These are phyloP conservation scores for Aspergillus phoenicis DNA, from an alignment of 2,329 filamentous ascomycete species.

Conservation along the genomic window DNA sequence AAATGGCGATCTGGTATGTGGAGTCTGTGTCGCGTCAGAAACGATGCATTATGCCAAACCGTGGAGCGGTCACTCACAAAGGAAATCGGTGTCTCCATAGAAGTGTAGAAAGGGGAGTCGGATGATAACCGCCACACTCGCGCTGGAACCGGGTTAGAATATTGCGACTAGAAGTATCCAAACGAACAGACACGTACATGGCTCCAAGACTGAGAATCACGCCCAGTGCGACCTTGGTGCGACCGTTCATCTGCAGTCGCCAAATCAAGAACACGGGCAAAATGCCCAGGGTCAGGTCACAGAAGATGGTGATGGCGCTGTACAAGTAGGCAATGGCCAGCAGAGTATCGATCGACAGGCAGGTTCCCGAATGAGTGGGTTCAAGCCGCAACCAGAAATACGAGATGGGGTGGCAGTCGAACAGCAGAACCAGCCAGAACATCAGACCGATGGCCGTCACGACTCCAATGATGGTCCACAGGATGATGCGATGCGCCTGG, in stretches of 20 bases:
- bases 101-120: slow-evolving; percentile 23
- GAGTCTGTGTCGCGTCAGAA: slow-evolving; percentile 36
- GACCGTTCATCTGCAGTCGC: slow-evolving; percentile 56
- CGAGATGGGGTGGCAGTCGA: slow-evolving; percentile 54
- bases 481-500: slow-evolving; percentile 45
- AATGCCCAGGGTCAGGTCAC: slow-evolving; percentile 54
- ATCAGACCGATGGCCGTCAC: slow-evolving; percentile 48
- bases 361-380: slow-evolving; percentile 38
- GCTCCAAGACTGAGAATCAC: slow-evolving; percentile 56
- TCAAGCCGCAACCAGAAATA: slow-evolving; percentile 51
- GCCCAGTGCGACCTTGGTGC: slow-evolving; percentile 55
- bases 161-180: background rate
- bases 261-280: slow-evolving; percentile 58
- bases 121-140: slow-evolving; percentile 30
- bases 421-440: slow-evolving; percentile 54
- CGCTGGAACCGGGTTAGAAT: slow-evolving; percentile 9
- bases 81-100: slow-evolving; percentile 25
- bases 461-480: slow-evolving; percentile 49
- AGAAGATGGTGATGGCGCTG: slow-evolving; percentile 44
- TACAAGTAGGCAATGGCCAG: slow-evolving; percentile 56
- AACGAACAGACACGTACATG: slow-evolving; percentile 39
- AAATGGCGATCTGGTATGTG: slow-evolving; percentile 48
- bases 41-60: too few species aligned
- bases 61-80: slow-evolving; percentile 23
- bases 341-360: slow-evolving; percentile 50